Evolutionary conservation across 345 rosid species (phyloP).

Genomic region (Populus deltoides): DNA sequence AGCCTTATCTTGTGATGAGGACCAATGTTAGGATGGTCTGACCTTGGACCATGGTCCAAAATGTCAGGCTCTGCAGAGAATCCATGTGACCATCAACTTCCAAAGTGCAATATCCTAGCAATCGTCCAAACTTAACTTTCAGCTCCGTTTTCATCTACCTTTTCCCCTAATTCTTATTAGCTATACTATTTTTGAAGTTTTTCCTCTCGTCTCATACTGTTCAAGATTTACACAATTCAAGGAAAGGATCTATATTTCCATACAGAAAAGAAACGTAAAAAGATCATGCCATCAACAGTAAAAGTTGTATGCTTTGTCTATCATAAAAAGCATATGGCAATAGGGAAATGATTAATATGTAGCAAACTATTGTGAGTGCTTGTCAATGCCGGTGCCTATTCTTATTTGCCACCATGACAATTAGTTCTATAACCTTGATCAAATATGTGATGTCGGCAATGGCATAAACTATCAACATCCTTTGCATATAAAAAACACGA

Average conservation of each 20-base stretch:
- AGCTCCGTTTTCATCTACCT: not conserved
- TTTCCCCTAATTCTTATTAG: not conserved
- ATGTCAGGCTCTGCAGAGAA: conserved; percentile 29
- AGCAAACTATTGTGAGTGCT: too few species aligned
- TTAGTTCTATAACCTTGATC: too few species aligned
- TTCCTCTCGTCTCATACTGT: not conserved
- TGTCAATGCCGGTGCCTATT: too few species aligned
- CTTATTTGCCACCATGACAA: too few species aligned
- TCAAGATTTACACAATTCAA: not conserved
- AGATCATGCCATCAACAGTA: not conserved
- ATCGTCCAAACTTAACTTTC: conserved; percentile 9
- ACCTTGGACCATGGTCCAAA: conserved; percentile 27
- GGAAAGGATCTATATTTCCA: not conserved
- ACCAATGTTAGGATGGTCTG: conserved; percentile 6
- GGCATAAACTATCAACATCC: not conserved
- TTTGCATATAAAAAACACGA: not conserved
- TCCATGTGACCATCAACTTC: conserved; percentile 37
- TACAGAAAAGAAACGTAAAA: not conserved
- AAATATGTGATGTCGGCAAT: not conserved
- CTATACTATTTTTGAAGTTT: not conserved
- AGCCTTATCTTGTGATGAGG: conserved; percentile 26
- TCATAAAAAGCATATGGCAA: not conserved
- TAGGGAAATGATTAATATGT: not conserved
- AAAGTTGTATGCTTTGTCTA: not conserved
- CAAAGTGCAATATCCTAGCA: conserved; percentile 8